Evolutionary conservation across 306 rosid species (phyloP).

Genomic region (Quercus dentata): DNA sequence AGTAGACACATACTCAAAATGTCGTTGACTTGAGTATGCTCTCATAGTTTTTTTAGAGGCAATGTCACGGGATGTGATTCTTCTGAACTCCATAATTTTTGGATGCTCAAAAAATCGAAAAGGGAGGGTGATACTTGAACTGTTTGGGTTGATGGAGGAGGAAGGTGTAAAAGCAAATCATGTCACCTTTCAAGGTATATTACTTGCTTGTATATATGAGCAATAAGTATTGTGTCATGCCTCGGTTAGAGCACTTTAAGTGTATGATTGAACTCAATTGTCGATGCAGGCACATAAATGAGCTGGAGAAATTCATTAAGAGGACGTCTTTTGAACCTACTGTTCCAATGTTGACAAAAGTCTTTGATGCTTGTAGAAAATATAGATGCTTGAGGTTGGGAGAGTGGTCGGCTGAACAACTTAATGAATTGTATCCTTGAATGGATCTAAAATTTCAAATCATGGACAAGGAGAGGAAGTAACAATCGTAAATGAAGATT

Average conservation of each 20-base stretch:
- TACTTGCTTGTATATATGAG: conserved; percentile 62
- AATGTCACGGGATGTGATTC: no score
- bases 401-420: conserved; percentile 41
- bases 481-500: not conserved
- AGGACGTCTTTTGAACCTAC: conserved; percentile 67
- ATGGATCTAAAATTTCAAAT: not conserved
- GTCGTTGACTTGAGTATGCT: no score
- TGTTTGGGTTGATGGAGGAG: conserved; percentile 27
- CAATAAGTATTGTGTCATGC: conserved; percentile 44
- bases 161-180: conserved; percentile 66
- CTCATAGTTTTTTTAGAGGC: no score
- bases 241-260: conserved; percentile 63
- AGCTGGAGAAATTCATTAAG: conserved; percentile 58
- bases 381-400: conserved; percentile 42
- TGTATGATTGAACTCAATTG: conserved; percentile 71
- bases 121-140: no score
- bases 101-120: no score
- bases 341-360: conserved; percentile 46
- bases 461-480: not conserved
- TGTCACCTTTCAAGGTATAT: conserved; percentile 59
- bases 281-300: conserved; percentile 47
- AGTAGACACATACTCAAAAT: no score
- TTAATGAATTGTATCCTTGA: conserved; percentile 32
- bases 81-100: no score
- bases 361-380: conserved; percentile 49